Evolutionary conservation across 116 monocot species (phyloP).

Genomic region (Phalaenopsis hybrid): DNA sequence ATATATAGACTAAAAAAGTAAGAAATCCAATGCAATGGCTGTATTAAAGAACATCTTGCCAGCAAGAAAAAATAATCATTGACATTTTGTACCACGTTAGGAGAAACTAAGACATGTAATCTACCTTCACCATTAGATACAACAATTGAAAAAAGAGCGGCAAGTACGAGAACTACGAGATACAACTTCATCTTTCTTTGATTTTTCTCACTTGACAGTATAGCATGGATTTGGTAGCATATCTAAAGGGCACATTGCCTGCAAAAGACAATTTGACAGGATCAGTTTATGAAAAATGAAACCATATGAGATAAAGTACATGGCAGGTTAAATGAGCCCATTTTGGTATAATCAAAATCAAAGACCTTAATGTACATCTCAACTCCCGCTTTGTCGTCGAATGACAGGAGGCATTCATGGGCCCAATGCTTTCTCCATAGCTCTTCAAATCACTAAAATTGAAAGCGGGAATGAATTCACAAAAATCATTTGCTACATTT

Average conservation of each 20-base stretch:
- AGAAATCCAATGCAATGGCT: too few species aligned
- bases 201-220: slow-evolving; percentile 5
- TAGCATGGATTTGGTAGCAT: neutral
- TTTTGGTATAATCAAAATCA: neutral
- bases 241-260: neutral
- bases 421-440: neutral
- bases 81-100: neutral
- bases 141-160: slow-evolving; percentile 20
- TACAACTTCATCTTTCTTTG: slow-evolving; percentile 24
- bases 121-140: slow-evolving; percentile 53
- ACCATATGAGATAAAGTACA: neutral
- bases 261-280: neutral
- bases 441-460: slow-evolving; percentile 1
- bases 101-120: neutral
- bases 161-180: slow-evolving; percentile 23
- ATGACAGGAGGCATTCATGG: neutral
- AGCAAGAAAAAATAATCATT: neutral
- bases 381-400: neutral
- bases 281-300: slow-evolving; percentile 1
- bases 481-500: neutral
- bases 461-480: neutral
- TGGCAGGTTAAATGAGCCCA: neutral
- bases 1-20: neutral
- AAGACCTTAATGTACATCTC: neutral
- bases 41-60: neutral